Percentiles rank a stretch among this genome's conserved stretches.
These are phyloP conservation scores for Boletus edulis DNA, from an alignment of 768 basidiomycete genomes.

Conservation along the genomic window DNA sequence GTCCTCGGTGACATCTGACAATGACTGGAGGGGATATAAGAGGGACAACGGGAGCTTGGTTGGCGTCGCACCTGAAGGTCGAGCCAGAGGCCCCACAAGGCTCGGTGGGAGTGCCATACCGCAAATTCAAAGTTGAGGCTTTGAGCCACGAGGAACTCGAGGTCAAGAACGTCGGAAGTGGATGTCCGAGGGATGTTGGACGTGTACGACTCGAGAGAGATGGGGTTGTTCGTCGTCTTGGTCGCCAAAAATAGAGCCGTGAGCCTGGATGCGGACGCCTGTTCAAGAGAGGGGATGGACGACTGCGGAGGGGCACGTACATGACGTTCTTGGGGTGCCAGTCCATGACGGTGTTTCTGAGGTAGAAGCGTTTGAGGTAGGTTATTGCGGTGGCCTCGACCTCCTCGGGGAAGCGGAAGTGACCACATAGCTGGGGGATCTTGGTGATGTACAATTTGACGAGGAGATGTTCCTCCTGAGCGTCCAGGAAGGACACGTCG, in stretches of 20 bases:
- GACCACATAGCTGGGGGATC: constrained; percentile 79
- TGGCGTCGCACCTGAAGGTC: constrained; percentile 71
- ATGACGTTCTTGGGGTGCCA: constrained; percentile 99
- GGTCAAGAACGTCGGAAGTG: constrained; percentile 82
- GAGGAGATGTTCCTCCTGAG: constrained; percentile 83
- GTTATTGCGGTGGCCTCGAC: constrained; percentile 90
- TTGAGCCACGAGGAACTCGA: constrained; percentile 96
- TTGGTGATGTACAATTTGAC: constrained; percentile 88
- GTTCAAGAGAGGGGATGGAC: not conserved
- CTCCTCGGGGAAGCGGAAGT: constrained; percentile 86
- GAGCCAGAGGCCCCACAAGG: constrained; percentile 84
- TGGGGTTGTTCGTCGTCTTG: constrained; percentile 95
- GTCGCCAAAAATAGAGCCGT: constrained; percentile 93
- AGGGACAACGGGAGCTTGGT: not conserved
- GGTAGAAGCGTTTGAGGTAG: constrained; percentile 95
- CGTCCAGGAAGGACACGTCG: constrained; percentile 63
- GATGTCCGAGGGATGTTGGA: constrained; percentile 78
- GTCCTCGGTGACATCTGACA: constrained; percentile 50
- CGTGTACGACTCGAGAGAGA: constrained; percentile 83
- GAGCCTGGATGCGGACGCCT: constrained; percentile 53
- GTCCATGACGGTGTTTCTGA: constrained; percentile 98
- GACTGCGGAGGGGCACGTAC: constrained; percentile 44
- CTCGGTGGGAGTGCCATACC: constrained; percentile 87
- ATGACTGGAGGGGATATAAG: constrained; percentile 36
- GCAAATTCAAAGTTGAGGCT: constrained; percentile 93